Evolutionary conservation across 805 yeast species (phyloP).

Genomic region (Kodamaea neixiangensis): DNA sequence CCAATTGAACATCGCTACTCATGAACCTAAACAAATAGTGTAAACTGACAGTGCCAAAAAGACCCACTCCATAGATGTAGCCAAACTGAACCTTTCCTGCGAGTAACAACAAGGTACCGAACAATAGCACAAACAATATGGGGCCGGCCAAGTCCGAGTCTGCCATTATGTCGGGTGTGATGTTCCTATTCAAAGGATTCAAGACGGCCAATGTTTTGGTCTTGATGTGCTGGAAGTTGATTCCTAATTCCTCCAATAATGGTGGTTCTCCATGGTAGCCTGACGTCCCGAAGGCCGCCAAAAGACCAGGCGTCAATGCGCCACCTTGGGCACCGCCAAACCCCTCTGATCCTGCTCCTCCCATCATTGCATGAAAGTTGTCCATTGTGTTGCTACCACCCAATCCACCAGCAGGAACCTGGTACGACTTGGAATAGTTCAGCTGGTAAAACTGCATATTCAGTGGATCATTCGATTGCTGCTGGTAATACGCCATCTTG

Average conservation of each 20-base stretch:
- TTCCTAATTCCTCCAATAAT: conserved; percentile 87
- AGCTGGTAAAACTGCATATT: conserved; percentile 47
- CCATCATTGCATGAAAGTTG: conserved; percentile 39
- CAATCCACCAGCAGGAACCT: conserved; percentile 16
- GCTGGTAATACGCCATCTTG: conserved; percentile 42
- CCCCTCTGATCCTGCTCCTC: conserved; percentile 9
- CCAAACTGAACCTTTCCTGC: conserved; percentile 97
- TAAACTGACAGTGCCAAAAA: conserved; percentile 83
- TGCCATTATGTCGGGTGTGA: conserved; percentile 72
- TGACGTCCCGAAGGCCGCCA: conserved; percentile 89
- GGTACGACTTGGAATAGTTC: conserved; percentile 34
- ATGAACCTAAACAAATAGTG: conserved; percentile 84
- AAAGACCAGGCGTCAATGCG: conserved; percentile 67
- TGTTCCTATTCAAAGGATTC: conserved; percentile 63
- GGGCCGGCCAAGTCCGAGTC: conserved; percentile 98
- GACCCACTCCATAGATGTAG: conserved; percentile 92
- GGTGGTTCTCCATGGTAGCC: conserved; percentile 98
- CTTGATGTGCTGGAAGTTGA: conserved; percentile 85
- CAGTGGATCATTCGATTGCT: conserved; percentile 32
- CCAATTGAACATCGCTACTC: conserved; percentile 65
- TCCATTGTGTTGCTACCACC: conserved; percentile 17
- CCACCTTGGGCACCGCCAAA: conserved; percentile 47
- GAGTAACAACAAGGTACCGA: conserved; percentile 77
- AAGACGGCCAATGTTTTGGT: conserved; percentile 84
- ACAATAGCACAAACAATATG: conserved; percentile 78